Percentiles rank a stretch among this genome's conserved stretches.
Conservation (phyloP, 805 yeast genomes). For the Candida insectalens region DNA sequence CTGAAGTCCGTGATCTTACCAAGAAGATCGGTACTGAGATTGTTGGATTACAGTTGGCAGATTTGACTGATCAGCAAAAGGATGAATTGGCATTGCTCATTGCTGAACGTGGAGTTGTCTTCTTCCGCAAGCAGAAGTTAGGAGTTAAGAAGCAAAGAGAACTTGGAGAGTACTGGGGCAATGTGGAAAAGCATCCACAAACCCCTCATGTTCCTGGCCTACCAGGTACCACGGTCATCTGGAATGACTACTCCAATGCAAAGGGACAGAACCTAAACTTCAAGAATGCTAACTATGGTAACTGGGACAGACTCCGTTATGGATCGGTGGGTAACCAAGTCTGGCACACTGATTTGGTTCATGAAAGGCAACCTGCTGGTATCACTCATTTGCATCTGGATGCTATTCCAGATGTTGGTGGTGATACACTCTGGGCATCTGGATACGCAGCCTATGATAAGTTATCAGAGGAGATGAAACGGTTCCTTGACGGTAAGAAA, state of each 20-base stretch:
- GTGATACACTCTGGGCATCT: slow-evolving; percentile 48
- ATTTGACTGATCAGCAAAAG: slow-evolving; percentile 31
- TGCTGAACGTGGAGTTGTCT: slow-evolving; percentile 42
- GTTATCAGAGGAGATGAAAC: slow-evolving; percentile 39
- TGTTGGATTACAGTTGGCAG: slow-evolving; percentile 32
- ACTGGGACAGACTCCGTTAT: slow-evolving; percentile 9
- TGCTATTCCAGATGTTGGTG: slow-evolving; percentile 40
- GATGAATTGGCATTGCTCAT: slow-evolving; percentile 39
- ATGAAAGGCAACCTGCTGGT: slow-evolving; percentile 46
- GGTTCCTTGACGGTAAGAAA: slow-evolving; percentile 42
- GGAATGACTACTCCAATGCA: slow-evolving; percentile 29
- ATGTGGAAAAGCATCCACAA: slow-evolving; percentile 11
- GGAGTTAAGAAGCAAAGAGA: slow-evolving; percentile 3
- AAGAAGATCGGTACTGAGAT: slow-evolving; percentile 42
- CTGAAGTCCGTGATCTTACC: slow-evolving; percentile 30
- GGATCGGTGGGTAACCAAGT: slow-evolving; percentile 9
- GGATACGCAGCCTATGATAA: slow-evolving; percentile 53
- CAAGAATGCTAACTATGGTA: slow-evolving; percentile 14
- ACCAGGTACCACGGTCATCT: slow-evolving; percentile 30
- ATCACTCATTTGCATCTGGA: slow-evolving; percentile 42
- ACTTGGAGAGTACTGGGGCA: slow-evolving; percentile 29
- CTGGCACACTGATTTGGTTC: slow-evolving; percentile 48
- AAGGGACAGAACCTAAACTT: slow-evolving; percentile 10
- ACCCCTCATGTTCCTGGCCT: slow-evolving; percentile 26
- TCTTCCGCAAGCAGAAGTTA: slow-evolving; percentile 34